Evolutionary conservation across 805 yeast genomes (phyloP).

Genomic region (Metschnikowia baotianmanensis): DNA sequence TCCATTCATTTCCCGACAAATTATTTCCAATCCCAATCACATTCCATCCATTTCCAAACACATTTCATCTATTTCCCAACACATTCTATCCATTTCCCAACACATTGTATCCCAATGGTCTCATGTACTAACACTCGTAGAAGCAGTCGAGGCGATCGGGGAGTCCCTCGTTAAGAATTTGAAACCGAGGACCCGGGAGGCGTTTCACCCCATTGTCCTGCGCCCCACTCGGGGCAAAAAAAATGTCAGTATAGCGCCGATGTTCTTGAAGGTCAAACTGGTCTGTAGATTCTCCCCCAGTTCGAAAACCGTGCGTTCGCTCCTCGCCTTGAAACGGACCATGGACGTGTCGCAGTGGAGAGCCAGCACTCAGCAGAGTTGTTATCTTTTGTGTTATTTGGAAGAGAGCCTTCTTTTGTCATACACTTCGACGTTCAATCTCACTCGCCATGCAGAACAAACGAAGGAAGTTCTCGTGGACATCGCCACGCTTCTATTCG

Average conservation of each 20-base stretch:
- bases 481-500: conserved; percentile 4
- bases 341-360: conserved; percentile 5
- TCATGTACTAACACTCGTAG: background rate
- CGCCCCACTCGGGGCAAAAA: conserved; percentile 4
- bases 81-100: background rate
- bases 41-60: background rate
- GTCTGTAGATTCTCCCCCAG: conserved; percentile 8
- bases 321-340: conserved; percentile 1
- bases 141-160: conserved; percentile 7
- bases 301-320: conserved; percentile 4
- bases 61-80: background rate
- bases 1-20: background rate
- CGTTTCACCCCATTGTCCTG: conserved; percentile 3
- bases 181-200: background rate
- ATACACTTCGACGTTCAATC: background rate
- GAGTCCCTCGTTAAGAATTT: conserved; percentile 1
- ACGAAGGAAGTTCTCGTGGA: conserved; percentile 4
- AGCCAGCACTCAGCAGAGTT: background rate
- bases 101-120: background rate
- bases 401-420: conserved; percentile 10
- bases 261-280: conserved; percentile 7
- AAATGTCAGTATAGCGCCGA: conserved; percentile 5
- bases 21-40: background rate
- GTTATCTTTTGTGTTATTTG: conserved; percentile 2
- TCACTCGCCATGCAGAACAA: background rate